A percentile compares a stretch with the other conserved stretches of the same genome.
Conservation (phyloP, 176 grass and related monocot genomes). For the Triticum urartu region DNA sequence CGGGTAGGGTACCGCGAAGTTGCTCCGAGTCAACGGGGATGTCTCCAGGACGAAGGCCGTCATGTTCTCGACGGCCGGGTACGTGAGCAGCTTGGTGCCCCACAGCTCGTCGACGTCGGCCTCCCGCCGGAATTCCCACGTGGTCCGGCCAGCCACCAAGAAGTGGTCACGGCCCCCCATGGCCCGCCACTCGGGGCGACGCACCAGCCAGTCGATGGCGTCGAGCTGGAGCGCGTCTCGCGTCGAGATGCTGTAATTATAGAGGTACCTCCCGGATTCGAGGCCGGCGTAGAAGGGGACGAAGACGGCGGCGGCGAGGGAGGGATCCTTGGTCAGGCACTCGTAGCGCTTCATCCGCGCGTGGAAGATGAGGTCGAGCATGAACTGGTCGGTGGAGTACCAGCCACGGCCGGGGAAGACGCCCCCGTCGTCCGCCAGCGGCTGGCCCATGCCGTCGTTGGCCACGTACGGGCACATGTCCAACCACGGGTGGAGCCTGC, state of each 20-base stretch:
- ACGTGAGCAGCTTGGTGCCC: constrained; percentile 46
- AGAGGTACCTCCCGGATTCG: constrained; percentile 65
- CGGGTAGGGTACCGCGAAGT: constrained; percentile 58
- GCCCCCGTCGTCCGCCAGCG: constrained; percentile 29
- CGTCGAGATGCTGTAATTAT: constrained; percentile 32
- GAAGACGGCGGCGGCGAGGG: constrained; percentile 67
- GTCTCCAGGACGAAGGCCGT: constrained; percentile 53
- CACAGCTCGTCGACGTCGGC: constrained; percentile 30
- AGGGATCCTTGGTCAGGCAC: constrained; percentile 67
- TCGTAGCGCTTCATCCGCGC: constrained; percentile 75
- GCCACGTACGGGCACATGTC: constrained; percentile 76
- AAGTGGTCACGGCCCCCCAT: constrained; percentile 49
- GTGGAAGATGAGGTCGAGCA: constrained; percentile 78
- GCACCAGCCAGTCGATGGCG: constrained; percentile 15
- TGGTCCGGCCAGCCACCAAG: constrained; percentile 45
- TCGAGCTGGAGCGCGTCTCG: constrained; percentile 54
- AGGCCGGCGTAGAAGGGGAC: constrained; percentile 84
- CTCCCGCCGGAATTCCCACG: constrained; percentile 57
- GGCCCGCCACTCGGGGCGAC: constrained; percentile 51
- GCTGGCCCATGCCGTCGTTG: constrained; percentile 73
- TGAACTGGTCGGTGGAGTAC: constrained; percentile 79
- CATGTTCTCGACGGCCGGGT: constrained; percentile 56
- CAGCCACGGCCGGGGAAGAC: constrained; percentile 59
- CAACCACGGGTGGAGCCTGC: constrained; percentile 52
- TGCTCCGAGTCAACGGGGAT: constrained; percentile 25